Conservation (phyloP, 228 moss, liverwort and hornwort species). For the Sphagnum magellanicum region DNA sequence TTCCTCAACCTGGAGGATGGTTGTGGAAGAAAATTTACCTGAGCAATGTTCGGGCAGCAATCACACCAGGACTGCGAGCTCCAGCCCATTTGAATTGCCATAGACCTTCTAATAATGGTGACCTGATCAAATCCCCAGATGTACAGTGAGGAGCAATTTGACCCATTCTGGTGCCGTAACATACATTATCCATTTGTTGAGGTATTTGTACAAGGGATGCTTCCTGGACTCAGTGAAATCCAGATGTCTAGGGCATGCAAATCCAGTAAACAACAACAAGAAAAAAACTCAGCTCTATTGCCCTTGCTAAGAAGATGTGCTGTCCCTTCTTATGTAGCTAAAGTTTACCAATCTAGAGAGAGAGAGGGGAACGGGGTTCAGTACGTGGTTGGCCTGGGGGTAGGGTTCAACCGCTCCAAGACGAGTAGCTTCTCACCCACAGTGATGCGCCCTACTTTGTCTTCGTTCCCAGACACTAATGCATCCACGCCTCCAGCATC, state of each 20-base stretch:
- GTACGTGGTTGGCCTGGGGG: slow-evolving; percentile 88
- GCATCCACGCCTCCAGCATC: slow-evolving; percentile 91
- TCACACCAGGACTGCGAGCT: slow-evolving; percentile 60
- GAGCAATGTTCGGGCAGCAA: slow-evolving; percentile 52
- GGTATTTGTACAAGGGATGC: too few relatives aligned
- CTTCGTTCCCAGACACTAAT: slow-evolving; percentile 48
- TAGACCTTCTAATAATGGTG: slow-evolving; percentile 71
- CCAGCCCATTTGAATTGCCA: slow-evolving; percentile 90
- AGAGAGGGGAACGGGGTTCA: neutral
- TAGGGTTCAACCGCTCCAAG: slow-evolving; percentile 86
- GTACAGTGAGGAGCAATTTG: too few relatives aligned
- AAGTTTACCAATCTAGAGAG: neutral
- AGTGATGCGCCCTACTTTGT: slow-evolving; percentile 59
- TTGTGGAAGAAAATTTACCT: slow-evolving; percentile 18
- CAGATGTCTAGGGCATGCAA: too few relatives aligned
- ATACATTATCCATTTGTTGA: too few relatives aligned
- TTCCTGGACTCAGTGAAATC: too few relatives aligned
- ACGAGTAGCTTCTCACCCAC: slow-evolving; percentile 77
- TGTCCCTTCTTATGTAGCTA: neutral
- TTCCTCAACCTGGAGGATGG: neutral
- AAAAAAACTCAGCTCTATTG: neutral
- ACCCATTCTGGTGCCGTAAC: too few relatives aligned
- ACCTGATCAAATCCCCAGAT: slow-evolving; percentile 29
- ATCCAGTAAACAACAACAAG: too few relatives aligned
- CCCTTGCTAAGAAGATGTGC: neutral